These are phyloP conservation scores for Tuber umbilicatum DNA, from an alignment of 495 filamentous ascomycete genomes.

Conservation along the genomic window DNA sequence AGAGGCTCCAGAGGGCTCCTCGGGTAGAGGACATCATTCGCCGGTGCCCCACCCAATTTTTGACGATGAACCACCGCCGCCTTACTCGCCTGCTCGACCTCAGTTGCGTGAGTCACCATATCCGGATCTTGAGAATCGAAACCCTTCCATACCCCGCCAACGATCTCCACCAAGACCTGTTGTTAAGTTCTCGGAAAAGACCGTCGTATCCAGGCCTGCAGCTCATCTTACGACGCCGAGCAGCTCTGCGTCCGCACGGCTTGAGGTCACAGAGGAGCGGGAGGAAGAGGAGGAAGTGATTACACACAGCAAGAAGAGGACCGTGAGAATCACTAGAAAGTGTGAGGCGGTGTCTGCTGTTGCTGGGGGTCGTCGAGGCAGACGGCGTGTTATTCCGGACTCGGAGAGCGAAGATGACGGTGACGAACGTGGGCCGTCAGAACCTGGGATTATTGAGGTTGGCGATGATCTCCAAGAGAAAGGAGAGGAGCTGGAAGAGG, in stretches of 20 bases:
- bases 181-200: background rate
- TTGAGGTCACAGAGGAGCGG: conserved; percentile 22
- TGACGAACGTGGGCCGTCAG: background rate
- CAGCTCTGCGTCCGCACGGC: background rate
- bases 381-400: conserved; percentile 16
- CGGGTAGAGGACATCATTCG: background rate
- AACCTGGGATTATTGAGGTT: background rate
- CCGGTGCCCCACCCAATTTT: background rate
- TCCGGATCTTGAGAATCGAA: conserved; percentile 6
- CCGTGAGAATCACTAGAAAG: conserved; percentile 17
- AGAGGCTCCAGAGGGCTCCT: background rate
- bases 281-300: conserved; percentile 18
- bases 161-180: background rate
- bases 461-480: background rate
- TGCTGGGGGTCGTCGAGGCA: background rate
- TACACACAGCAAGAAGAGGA: conserved; percentile 19
- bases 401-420: conserved; percentile 27
- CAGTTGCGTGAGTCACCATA: conserved; percentile 8
- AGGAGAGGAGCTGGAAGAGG: conserved; percentile 19
- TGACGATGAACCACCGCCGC: conserved; percentile 16
- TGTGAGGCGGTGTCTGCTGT: background rate
- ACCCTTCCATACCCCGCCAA: background rate
- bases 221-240: background rate
- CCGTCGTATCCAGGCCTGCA: background rate
- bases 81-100: conserved; percentile 16